phyloP scores from a whole-genome alignment of 768 basidiomycete genomes.

The Boletus rubescentipes region DNA sequence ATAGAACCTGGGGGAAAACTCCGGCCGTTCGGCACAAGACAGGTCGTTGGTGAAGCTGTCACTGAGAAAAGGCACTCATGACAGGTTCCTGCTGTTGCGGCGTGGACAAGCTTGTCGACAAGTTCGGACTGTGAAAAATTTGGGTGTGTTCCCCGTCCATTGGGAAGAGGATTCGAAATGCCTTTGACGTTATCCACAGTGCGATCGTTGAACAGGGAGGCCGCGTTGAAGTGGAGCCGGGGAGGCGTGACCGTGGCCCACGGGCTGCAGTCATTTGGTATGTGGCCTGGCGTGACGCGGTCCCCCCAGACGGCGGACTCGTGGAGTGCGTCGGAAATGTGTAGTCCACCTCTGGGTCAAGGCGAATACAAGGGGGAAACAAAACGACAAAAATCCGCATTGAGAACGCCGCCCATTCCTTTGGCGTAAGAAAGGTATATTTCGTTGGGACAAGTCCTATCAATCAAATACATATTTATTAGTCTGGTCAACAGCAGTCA shows the following conservation, averaged over 20 bases:
- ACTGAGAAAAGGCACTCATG: constrained; percentile 4
- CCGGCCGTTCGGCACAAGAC: background rate
- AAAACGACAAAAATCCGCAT: background rate
- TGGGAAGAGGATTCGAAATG: constrained; percentile 9
- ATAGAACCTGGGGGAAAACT: background rate
- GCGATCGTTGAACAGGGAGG: constrained; percentile 13
- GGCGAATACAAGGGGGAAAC: background rate
- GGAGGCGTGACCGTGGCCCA: constrained; percentile 3
- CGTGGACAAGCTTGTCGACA: constrained; percentile 14
- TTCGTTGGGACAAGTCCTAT: background rate
- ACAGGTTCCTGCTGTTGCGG: constrained; percentile 1
- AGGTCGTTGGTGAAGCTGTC: background rate
- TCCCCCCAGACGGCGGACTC: background rate
- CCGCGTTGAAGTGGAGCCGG: constrained; percentile 11
- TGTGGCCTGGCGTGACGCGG: constrained; percentile 1
- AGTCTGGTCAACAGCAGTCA: constrained; percentile 19
- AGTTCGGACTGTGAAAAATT: constrained; percentile 18
- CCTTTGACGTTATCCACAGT: constrained; percentile 15
- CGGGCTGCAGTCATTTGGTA: background rate
- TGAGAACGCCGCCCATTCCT: background rate
- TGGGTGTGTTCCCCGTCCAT: background rate
- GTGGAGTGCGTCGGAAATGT: background rate
- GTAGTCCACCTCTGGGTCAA: background rate
- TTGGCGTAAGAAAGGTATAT: background rate
- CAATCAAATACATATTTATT: constrained; percentile 24